phyloP scores from a whole-genome alignment of 371 early-diverging fungal genomes.

The Parasitella parasitica region DNA sequence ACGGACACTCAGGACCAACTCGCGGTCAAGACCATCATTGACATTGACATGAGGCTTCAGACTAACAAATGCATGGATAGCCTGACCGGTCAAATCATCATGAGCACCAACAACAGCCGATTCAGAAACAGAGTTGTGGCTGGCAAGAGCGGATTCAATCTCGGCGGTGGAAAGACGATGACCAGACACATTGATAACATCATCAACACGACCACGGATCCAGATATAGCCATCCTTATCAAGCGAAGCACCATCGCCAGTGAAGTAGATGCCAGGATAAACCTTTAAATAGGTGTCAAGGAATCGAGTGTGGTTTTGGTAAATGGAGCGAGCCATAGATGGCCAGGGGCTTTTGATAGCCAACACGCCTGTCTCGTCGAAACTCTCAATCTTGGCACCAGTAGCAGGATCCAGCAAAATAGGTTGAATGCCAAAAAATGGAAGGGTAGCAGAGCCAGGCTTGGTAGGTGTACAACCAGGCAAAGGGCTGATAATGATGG shows the following conservation, averaged over 20 bases:
- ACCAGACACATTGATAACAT: slow-evolving; percentile 97
- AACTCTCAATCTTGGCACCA: slow-evolving; percentile 68
- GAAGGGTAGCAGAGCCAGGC: slow-evolving; percentile 93
- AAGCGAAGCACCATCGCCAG: slow-evolving; percentile 87
- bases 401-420: slow-evolving; percentile 79
- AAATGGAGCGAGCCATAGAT: slow-evolving; percentile 92
- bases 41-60: slow-evolving; percentile 54
- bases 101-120: slow-evolving; percentile 92
- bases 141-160: slow-evolving; percentile 84
- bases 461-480: slow-evolving; percentile 84
- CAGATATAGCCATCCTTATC: slow-evolving; percentile 94
- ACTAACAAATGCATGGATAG: slow-evolving; percentile 72
- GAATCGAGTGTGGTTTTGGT: slow-evolving; percentile 87
- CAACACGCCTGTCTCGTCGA: slow-evolving; percentile 85
- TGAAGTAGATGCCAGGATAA: slow-evolving; percentile 88
- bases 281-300: slow-evolving; percentile 83
- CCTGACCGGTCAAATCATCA: slow-evolving; percentile 92
- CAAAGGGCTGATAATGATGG: slow-evolving; percentile 88
- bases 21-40: slow-evolving; percentile 49
- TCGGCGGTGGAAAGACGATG: slow-evolving; percentile 96
- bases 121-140: slow-evolving; percentile 81
- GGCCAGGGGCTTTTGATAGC: slow-evolving; percentile 90
- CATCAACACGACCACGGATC: slow-evolving; percentile 93
- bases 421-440: slow-evolving; percentile 94
- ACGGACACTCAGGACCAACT: slow-evolving; percentile 75